Base-by-base conservation (phyloP, 2,329 filamentous ascomycete species). In the Colletotrichum sansevieriae region DNA sequence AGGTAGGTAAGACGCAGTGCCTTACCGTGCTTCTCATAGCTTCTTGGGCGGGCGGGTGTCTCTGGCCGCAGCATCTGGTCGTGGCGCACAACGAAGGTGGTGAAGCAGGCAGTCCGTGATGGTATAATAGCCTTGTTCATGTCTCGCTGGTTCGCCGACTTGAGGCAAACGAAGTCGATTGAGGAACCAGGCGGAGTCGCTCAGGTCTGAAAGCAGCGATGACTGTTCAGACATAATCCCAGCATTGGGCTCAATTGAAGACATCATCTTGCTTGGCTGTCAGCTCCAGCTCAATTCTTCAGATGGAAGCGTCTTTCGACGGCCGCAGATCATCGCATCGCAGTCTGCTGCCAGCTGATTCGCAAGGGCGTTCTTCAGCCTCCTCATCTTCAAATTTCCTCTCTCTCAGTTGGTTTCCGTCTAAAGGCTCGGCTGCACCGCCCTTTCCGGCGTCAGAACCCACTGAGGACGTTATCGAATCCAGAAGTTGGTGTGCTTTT, bases 11-110 rank as follows among this genome's bases (percentile, higher is more conserved):
- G n/a, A n/a, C n/a, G n/a, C n/a, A n/a, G 18, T 56, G 52, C 44
- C 46, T 51, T 60, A 44, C 57, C 57, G 44, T 60, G 57, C 57
- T 51, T 51, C n/a, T 29, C 20, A 37, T 12, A 35, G 44, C 37
- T 41, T 20, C 18, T 60, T 60, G 44, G 43, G n/a, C 13, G 5
- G 18, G 37, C 11, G 10, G 49, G 49, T 20, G n/a, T 54, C 37
- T 39, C 37, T 39, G 37, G 11, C 11, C 13, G 15, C 11, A 39
- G 13, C 4, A 29, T 29, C 29, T 29, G 7, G 29, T 29, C 7
- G 29, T 29, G 29, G 29, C 29, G 29, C 37, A 12, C 33, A 41
- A 33, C 35, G 52, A 41, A 55, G 35, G 41, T 39, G 37, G n/a
- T 5, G 37, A 39, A 6, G 6, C 29, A 55, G 10, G n/a, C 33